Base-by-base conservation (phyloP, 176 grass and related monocot genomes). In the Pontederia crassipes region DNA sequence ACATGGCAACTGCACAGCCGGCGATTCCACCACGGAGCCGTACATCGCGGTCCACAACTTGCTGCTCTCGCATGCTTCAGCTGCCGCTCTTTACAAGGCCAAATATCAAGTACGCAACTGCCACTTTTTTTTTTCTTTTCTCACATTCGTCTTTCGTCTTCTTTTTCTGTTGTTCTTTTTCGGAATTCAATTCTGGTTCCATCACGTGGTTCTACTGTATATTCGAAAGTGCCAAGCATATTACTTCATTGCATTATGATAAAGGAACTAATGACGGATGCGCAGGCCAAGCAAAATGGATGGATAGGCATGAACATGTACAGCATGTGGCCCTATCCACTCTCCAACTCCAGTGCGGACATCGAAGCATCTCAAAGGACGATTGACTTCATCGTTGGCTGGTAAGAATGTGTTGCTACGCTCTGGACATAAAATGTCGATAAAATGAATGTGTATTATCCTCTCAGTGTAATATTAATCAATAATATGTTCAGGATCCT, bases 1-100 rank as follows among this genome's bases (percentile, higher is more conserved):
- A 28, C 62, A 24, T 24, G 32, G 17, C 24, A 89, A 85, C 47
- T 89, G 89, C 16, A 75, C 70, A 1, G 55, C 16, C 4, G 85
- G 85, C 5, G 72, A 95, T 59, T 95, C 85, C 8, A 55, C 73
- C 3, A 49, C 57, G 0, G 85, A 95, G 40, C 89, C 85, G 15
- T 95, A 95, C 55, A 63, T 89, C 52, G 82, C 57, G 2, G 29
- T 58, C 12, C 79, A 85, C 55, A 78, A 88, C 18, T 12, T 29
- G 52, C 49, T 95, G 2, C 35, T 89, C 15, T 60, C 81, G 10
- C 85, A 95, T 80, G 79, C 79, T 12, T 82, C 85, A 32, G 56
- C 17, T 40, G 59, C 59, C 40, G 78, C 62, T 28, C 61, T 95
- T 20, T 89, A 95, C 58, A 54, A 13, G 59, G 8, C 20, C 12